A percentile compares a stretch with the other conserved stretches of the same genome.
Conservation (phyloP, 148 eudicot species). For the Rhododendron simsii region DNA sequence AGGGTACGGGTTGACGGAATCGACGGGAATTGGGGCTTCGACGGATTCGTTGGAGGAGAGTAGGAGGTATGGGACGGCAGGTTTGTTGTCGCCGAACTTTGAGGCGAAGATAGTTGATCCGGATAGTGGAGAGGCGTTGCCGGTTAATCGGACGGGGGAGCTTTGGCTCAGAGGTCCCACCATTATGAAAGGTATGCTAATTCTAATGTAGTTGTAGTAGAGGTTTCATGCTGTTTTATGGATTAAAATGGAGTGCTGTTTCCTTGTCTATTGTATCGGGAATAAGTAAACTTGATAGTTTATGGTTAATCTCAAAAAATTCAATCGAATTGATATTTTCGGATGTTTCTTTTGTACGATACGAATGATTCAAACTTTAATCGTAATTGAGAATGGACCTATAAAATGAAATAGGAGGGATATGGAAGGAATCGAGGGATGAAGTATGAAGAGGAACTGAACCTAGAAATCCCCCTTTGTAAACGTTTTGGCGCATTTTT, state of each 20-base stretch:
- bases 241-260: no score
- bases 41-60: slow-evolving; percentile 81
- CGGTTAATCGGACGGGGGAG: slow-evolving; percentile 73
- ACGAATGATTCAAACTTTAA: no score
- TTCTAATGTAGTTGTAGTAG: not conserved
- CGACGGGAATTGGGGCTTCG: slow-evolving; percentile 78
- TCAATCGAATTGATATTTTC: no score
- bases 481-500: not conserved
- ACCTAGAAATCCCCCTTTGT: no score
- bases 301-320: no score
- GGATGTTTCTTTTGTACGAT: no score
- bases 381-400: no score
- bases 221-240: not conserved
- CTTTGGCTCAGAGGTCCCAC: slow-evolving; percentile 93
- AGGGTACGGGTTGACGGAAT: slow-evolving; percentile 90
- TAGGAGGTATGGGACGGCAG: slow-evolving; percentile 80
- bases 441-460: no score
- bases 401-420: no score
- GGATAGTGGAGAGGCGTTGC: slow-evolving; percentile 52
- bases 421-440: no score
- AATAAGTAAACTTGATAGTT: no score
- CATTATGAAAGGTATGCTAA: slow-evolving; percentile 71
- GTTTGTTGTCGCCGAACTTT: slow-evolving; percentile 69
- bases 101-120: slow-evolving; percentile 89
- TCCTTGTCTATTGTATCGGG: no score